Percentiles rank a stretch among this genome's conserved stretches.
Conservation (phyloP, 805 yeast genomes). For the Ogataea minuta region DNA sequence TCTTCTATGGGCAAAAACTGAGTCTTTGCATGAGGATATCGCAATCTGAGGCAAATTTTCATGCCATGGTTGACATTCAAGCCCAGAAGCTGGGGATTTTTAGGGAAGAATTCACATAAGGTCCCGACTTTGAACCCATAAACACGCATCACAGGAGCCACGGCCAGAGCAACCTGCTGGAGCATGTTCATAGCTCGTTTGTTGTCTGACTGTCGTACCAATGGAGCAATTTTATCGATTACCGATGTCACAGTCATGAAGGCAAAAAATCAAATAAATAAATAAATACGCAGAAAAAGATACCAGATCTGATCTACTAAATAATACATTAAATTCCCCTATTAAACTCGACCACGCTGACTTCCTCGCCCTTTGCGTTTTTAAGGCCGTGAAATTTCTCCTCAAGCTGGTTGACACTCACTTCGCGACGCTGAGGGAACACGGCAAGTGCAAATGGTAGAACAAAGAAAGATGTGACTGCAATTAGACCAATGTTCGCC, state of each 20-base stretch:
- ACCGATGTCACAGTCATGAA: constrained; percentile 10
- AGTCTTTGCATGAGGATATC: constrained; percentile 52
- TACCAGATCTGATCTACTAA: not conserved
- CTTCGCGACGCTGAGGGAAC: constrained; percentile 83
- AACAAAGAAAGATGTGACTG: constrained; percentile 79
- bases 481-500: constrained; percentile 83
- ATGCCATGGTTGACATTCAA: constrained; percentile 77
- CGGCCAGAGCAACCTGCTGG: constrained; percentile 65
- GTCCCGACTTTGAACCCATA: constrained; percentile 62
- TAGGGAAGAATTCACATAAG: constrained; percentile 82
- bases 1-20: constrained; percentile 62
- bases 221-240: constrained; percentile 41
- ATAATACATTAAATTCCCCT: constrained; percentile 77
- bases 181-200: constrained; percentile 58
- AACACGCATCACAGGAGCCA: constrained; percentile 75
- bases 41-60: constrained; percentile 67
- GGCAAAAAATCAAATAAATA: not conserved
- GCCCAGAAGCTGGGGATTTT: constrained; percentile 62
- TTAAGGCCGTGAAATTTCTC: constrained; percentile 56
- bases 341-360: constrained; percentile 74
- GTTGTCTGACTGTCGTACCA: constrained; percentile 41
- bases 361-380: constrained; percentile 56
- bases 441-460: constrained; percentile 94
- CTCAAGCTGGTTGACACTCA: constrained; percentile 63
- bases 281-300: no score